A percentile compares a stretch with the other conserved stretches of the same genome.
Evolutionary conservation across 2,329 filamentous ascomycete species (phyloP).

Genomic region (Aspergillus sp.): DNA sequence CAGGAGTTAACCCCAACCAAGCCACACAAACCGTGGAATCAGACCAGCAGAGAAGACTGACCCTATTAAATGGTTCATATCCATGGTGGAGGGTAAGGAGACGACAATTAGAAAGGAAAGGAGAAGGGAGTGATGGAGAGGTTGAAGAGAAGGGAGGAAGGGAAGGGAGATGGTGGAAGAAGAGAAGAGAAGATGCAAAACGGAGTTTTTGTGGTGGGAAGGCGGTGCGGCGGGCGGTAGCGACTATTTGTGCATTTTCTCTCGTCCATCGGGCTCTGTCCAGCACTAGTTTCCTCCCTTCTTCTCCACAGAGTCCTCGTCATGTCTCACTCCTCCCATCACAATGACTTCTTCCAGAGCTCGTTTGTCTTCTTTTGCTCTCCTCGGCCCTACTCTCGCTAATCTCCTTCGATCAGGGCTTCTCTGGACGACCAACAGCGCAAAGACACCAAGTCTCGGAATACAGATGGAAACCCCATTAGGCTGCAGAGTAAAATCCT

Average conservation of each 20-base stretch:
- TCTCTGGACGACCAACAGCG: slow-evolving; percentile 44
- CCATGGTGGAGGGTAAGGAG: slow-evolving; percentile 32
- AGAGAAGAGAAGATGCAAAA: slow-evolving; percentile 18
- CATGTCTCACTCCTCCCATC: slow-evolving; percentile 62
- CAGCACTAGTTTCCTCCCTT: background rate
- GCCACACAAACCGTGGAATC: slow-evolving; percentile 24
- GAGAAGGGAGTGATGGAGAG: slow-evolving; percentile 15
- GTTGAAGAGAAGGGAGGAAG: slow-evolving; percentile 13
- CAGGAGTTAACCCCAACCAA: slow-evolving; percentile 28
- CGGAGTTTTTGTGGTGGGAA: slow-evolving; percentile 23
- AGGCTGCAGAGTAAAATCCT: slow-evolving; percentile 77
- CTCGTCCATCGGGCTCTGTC: slow-evolving; percentile 6
- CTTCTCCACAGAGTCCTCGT: too few relatives aligned
- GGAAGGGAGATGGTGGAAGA: slow-evolving; percentile 11
- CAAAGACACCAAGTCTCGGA: slow-evolving; percentile 65
- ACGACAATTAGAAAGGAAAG: slow-evolving; percentile 10
- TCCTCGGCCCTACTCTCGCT: slow-evolving; percentile 6
- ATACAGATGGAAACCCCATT: slow-evolving; percentile 75
- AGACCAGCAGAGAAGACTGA: slow-evolving; percentile 24
- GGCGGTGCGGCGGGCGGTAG: slow-evolving; percentile 22
- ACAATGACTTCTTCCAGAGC: slow-evolving; percentile 84
- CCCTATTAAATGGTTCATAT: slow-evolving; percentile 44
- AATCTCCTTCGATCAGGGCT: slow-evolving; percentile 28
- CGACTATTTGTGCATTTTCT: slow-evolving; percentile 23
- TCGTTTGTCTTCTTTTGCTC: slow-evolving; percentile 49